These are phyloP conservation scores for Bryoglossum gracile DNA, from an alignment of 495 filamentous ascomycete species.

Conservation along the genomic window DNA sequence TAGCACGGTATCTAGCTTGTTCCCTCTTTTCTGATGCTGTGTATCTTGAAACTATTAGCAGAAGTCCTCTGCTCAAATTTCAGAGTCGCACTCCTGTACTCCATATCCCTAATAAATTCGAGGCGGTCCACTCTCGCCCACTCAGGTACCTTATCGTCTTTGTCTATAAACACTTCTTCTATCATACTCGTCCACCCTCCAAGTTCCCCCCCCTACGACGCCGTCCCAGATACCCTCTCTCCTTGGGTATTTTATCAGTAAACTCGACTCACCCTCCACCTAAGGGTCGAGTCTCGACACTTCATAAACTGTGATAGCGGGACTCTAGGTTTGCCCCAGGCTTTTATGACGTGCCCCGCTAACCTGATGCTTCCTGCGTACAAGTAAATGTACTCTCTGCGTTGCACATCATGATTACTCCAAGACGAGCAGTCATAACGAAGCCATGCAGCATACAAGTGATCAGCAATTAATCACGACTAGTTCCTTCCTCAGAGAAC, in stretches of 20 bases:
- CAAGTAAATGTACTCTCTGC: background rate
- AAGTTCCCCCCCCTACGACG: conserved; percentile 27
- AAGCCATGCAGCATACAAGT: background rate
- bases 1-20: too few species aligned
- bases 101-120: background rate
- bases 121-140: conserved; percentile 8
- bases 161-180: conserved; percentile 31
- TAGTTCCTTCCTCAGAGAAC: conserved; percentile 2
- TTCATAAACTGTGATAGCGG: conserved; percentile 29
- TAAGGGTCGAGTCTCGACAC: conserved; percentile 35
- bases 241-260: conserved; percentile 28
- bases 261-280: conserved; percentile 32
- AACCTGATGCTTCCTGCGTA: background rate
- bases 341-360: background rate
- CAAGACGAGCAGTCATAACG: background rate
- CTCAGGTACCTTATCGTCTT: background rate
- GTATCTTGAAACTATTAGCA: too few species aligned
- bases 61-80: background rate
- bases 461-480: background rate
- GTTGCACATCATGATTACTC: background rate
- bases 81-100: background rate
- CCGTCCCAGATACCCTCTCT: conserved; percentile 43
- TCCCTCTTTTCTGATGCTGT: too few species aligned
- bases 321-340: conserved; percentile 18
- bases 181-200: conserved; percentile 32